Evolutionary conservation across 2,329 filamentous ascomycete species (phyloP).

Genomic region (Cladosporium colombiae): DNA sequence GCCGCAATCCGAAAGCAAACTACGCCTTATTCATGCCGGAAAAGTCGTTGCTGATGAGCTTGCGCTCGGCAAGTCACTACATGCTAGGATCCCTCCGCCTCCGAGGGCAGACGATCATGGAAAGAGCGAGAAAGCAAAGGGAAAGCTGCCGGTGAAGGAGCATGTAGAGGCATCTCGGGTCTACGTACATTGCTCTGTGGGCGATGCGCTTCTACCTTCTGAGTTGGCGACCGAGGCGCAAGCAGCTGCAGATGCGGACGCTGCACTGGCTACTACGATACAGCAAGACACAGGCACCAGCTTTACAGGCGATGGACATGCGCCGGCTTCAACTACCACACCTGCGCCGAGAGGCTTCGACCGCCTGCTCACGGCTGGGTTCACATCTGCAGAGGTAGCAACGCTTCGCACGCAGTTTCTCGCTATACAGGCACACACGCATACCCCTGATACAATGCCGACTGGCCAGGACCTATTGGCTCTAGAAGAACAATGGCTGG

Average conservation of each 20-base stretch:
- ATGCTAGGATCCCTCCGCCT: conserved; percentile 59
- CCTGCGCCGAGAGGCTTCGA: conserved; percentile 80
- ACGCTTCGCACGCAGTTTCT: conserved; percentile 86
- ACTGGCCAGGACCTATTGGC: conserved; percentile 71
- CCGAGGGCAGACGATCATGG: conserved; percentile 37
- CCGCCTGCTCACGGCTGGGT: conserved; percentile 75
- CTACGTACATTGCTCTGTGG: conserved; percentile 93
- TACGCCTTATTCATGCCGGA: conserved; percentile 88
- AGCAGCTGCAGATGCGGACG: conserved; percentile 42
- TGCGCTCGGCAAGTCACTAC: conserved; percentile 68
- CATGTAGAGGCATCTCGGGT: conserved; percentile 54
- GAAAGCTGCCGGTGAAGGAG: conserved; percentile 62
- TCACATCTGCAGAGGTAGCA: conserved; percentile 79
- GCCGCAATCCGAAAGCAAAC: conserved; percentile 64
- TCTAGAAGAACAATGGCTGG: conserved; percentile 90
- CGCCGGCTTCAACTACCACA: conserved; percentile 46
- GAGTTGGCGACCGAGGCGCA: conserved; percentile 71
- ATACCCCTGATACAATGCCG: conserved; percentile 88
- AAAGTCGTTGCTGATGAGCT: conserved; percentile 77
- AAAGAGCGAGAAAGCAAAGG: conserved; percentile 55
- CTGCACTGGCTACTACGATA: conserved; percentile 30
- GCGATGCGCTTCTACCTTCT: conserved; percentile 64
- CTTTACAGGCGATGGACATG: background rate
- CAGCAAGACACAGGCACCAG: background rate
- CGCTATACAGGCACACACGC: conserved; percentile 76